Percentiles rank a stretch among this genome's conserved stretches.
phyloP scores from a whole-genome alignment of 2,329 filamentous ascomycete genomes.

The Diplocarpon mali region DNA sequence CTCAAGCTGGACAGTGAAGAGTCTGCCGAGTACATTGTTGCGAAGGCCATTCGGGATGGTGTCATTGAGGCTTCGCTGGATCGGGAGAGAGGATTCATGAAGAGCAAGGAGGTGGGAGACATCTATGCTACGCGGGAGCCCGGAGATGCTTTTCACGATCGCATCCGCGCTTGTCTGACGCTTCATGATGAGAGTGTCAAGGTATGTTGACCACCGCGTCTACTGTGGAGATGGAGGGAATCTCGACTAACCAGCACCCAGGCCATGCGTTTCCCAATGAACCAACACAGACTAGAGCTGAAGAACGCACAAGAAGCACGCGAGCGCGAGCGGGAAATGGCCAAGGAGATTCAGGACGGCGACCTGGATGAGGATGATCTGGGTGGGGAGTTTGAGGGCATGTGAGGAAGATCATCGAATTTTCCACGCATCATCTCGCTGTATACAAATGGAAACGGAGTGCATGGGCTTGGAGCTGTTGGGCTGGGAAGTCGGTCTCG shows the following conservation, averaged over 20 bases:
- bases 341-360: slow-evolving; percentile 97
- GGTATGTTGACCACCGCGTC: slow-evolving; percentile 39
- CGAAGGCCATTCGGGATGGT: slow-evolving; percentile 94
- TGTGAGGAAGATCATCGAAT: slow-evolving; percentile 43
- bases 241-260: slow-evolving; percentile 27
- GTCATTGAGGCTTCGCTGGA: slow-evolving; percentile 94
- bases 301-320: slow-evolving; percentile 98
- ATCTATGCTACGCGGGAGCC: slow-evolving; percentile 94
- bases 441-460: slow-evolving; percentile 14
- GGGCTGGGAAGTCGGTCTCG: slow-evolving; percentile 13
- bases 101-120: slow-evolving; percentile 93
- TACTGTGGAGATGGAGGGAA: background rate
- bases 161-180: slow-evolving; percentile 81
- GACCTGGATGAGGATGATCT: slow-evolving; percentile 96
- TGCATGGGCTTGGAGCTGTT: too few species aligned
- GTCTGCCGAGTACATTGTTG: slow-evolving; percentile 97
- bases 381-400: slow-evolving; percentile 89
- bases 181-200: slow-evolving; percentile 98
- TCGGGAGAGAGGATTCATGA: slow-evolving; percentile 93
- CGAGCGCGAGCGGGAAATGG: slow-evolving; percentile 90
- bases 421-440: slow-evolving; percentile 1
- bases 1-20: slow-evolving; percentile 91
- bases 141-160: slow-evolving; percentile 93
- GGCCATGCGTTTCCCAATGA: slow-evolving; percentile 99
- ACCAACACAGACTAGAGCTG: slow-evolving; percentile 91